Percentiles rank a stretch among this genome's conserved stretches.
phyloP scores from a whole-genome alignment of 306 rosid species.

The Gillenia trifoliata region DNA sequence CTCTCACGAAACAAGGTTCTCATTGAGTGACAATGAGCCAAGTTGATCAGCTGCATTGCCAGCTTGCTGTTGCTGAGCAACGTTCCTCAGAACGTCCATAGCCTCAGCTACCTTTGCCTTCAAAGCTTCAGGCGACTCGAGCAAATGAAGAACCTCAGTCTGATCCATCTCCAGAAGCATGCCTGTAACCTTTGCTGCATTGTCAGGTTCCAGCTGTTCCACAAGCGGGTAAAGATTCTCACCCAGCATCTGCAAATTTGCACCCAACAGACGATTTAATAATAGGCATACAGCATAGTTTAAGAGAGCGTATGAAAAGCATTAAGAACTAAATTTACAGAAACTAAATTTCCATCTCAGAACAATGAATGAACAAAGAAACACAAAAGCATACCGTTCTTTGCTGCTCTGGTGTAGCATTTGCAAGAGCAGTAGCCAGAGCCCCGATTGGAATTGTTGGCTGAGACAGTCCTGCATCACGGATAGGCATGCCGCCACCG shows the following conservation, averaged over 20 bases:
- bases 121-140: slow-evolving; percentile 96
- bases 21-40: slow-evolving; percentile 70
- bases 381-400: slow-evolving; percentile 60
- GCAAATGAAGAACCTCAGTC: slow-evolving; percentile 93
- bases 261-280: slow-evolving; percentile 18
- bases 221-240: slow-evolving; percentile 96
- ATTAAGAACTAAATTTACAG: not conserved
- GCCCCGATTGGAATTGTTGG: slow-evolving; percentile 85
- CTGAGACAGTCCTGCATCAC: slow-evolving; percentile 71
- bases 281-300: not conserved
- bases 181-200: slow-evolving; percentile 98
- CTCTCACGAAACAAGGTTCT: slow-evolving; percentile 68
- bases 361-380: not conserved
- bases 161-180: slow-evolving; percentile 99
- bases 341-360: not conserved
- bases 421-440: slow-evolving; percentile 91
- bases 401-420: slow-evolving; percentile 94
- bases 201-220: slow-evolving; percentile 93
- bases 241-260: slow-evolving; percentile 78
- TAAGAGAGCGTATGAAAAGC: not conserved
- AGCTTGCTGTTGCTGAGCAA: slow-evolving; percentile 85
- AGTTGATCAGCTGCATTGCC: slow-evolving; percentile 85
- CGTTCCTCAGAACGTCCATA: slow-evolving; percentile 89
- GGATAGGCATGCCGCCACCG: slow-evolving; percentile 68
- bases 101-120: slow-evolving; percentile 97